Evolutionary conservation across 495 filamentous ascomycete species (phyloP), one percentile per base, ranked within the genome.

Genomic region (Sphaerosporella brunnea): DNA sequence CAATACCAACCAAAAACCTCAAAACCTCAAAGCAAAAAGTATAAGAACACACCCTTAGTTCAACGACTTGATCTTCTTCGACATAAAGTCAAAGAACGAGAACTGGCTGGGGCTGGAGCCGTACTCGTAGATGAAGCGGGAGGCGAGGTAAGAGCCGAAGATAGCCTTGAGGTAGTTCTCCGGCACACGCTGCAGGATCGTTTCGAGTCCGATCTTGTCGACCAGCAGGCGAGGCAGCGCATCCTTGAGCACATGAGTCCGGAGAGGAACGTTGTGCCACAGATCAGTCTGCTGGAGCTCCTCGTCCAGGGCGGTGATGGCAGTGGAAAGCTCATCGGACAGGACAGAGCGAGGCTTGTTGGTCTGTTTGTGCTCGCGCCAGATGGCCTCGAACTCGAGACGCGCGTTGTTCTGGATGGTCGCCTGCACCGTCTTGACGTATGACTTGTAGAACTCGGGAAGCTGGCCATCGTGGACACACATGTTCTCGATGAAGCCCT

Each of bases 371-470:
- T 94, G 76, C 64, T 96, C 90, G 48, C 79, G 75, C 90, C 90
- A 97, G 64, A 97, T 87, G 45, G 90, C 90, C 64, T 96, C 92
- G 50, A 97, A 97, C 65, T 97, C 90, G 42, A 97, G 73, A 1
- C 71, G 68, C 36, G 92, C 90, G 53, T 97, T 97, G 38, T 80
- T 71, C 65, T 82, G 77, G 65, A 97, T 94, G 37, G 77, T 80
- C 34, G 73, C 72, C 63, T 97, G 90, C 1, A 96, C 92, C 47
- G 83, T 71, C 67, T 82, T 83, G 55, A 97, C 90, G 53, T 97
- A 97, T 13, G 75, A 73, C 58, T 80, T 67, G 73, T 97, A 97
- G 71, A 97, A 97, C 21, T 74, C 72, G 0, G 90, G 90, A 1
- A 76, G 78, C 24, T 78, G 77, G 47, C 86, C 92, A 50, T 82